A percentile compares a stretch with the other conserved stretches of the same genome.
Evolutionary conservation across 768 basidiomycete genomes (phyloP).

Genomic region (Gloeopeniophorella convolvens): DNA sequence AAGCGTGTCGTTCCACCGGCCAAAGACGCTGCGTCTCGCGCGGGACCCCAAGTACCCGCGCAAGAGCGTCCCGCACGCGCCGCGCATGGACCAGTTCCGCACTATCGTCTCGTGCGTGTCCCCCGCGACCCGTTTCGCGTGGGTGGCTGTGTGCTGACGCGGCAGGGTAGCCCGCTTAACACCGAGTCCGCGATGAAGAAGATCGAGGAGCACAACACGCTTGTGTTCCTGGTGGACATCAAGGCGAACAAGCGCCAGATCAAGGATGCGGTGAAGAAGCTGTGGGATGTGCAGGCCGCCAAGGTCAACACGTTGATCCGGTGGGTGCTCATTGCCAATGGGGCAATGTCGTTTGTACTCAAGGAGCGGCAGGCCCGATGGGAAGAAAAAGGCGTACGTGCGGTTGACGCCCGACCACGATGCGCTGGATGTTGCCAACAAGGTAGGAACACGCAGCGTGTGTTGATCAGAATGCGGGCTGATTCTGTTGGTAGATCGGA

Average conservation of each 20-base stretch:
- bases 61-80: conserved; percentile 86
- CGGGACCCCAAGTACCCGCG: conserved; percentile 93
- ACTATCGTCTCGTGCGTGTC: conserved; percentile 79
- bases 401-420: conserved; percentile 93
- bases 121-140: background rate
- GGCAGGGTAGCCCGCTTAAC: conserved; percentile 62
- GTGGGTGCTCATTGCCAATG: conserved; percentile 37
- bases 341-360: background rate
- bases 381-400: conserved; percentile 99
- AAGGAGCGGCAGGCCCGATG: conserved; percentile 66
- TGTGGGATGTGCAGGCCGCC: conserved; percentile 93
- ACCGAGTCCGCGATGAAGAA: conserved; percentile 99
- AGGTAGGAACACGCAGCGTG: conserved; percentile 42
- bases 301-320: conserved; percentile 99
- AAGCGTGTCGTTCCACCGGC: conserved; percentile 91
- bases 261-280: conserved; percentile 98
- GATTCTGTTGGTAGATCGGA: conserved; percentile 56
- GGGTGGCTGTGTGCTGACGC: background rate
- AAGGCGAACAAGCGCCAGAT: conserved; percentile 98
- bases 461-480: background rate
- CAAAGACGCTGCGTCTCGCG: conserved; percentile 82
- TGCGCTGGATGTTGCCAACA: conserved; percentile 95
- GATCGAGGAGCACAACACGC: conserved; percentile 99
- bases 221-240: conserved; percentile 96
- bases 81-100: conserved; percentile 95